These are phyloP conservation scores for Tirmania nivea DNA, from an alignment of 495 filamentous ascomycete species.

Conservation along the genomic window DNA sequence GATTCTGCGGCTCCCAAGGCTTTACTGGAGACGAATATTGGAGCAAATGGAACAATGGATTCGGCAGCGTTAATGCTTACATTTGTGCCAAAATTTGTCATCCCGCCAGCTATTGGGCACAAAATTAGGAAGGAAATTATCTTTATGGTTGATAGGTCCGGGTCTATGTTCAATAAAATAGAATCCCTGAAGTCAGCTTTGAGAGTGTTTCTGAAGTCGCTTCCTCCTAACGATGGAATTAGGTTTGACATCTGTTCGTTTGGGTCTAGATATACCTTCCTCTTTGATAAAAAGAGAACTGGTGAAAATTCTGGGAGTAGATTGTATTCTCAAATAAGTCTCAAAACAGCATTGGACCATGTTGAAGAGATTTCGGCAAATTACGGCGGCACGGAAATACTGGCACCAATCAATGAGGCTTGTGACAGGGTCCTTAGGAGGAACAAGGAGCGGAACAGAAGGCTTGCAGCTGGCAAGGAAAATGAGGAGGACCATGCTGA, in stretches of 20 bases:
- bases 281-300: conserved; percentile 35
- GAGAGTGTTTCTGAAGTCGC: conserved; percentile 44
- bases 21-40: conserved; percentile 39
- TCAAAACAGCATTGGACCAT: conserved; percentile 30
- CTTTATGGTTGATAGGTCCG: conserved; percentile 48
- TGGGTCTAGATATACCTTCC: conserved; percentile 29
- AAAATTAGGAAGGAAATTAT: conserved; percentile 36
- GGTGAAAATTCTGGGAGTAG: background rate
- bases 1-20: conserved; percentile 35
- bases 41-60: background rate
- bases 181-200: conserved; percentile 34
- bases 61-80: conserved; percentile 39
- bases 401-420: conserved; percentile 29
- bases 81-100: conserved; percentile 41
- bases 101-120: conserved; percentile 21
- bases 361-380: conserved; percentile 28
- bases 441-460: background rate
- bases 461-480: background rate
- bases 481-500: conserved; percentile 23
- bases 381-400: conserved; percentile 51
- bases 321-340: conserved; percentile 28
- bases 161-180: conserved; percentile 41
- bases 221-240: conserved; percentile 33
- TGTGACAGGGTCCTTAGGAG: background rate
- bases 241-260: conserved; percentile 63